phyloP scores from a whole-genome alignment of 2,329 filamentous ascomycete species.

The Ascochyta rabiei region DNA sequence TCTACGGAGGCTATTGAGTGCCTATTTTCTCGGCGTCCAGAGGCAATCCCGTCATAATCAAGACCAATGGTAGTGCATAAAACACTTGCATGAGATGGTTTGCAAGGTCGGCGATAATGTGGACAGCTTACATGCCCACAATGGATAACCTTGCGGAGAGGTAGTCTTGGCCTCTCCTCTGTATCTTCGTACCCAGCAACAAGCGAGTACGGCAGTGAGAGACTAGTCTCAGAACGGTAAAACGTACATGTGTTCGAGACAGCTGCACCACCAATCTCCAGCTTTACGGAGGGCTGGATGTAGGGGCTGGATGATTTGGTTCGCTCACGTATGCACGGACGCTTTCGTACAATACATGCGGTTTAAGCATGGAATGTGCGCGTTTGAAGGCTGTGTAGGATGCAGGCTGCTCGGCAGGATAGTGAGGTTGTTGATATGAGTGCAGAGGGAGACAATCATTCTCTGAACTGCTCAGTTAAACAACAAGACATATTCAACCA shows the following conservation, averaged over 20 bases:
- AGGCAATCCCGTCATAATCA: too few species aligned
- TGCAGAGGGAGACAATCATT: too few species aligned
- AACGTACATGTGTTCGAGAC: not conserved
- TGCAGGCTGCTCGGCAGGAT: not conserved
- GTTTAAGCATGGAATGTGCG: not conserved
- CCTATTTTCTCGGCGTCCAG: too few species aligned
- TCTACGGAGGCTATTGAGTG: too few species aligned
- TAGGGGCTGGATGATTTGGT: not conserved
- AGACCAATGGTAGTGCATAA: too few species aligned
- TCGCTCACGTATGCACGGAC: constrained; percentile 4
- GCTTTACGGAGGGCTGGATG: not conserved
- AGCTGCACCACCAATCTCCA: not conserved
- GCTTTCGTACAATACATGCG: not conserved
- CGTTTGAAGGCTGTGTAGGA: not conserved
- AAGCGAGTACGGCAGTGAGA: constrained; percentile 7
- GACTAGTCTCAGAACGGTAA: not conserved
- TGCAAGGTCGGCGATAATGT: not conserved
- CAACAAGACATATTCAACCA: too few species aligned
- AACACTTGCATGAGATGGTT: too few species aligned
- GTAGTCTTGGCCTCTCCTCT: not conserved
- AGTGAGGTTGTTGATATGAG: not conserved
- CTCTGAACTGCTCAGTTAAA: too few species aligned
- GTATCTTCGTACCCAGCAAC: not conserved
- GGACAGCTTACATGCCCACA: not conserved
- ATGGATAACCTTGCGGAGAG: not conserved